Base-by-base conservation (phyloP, 352 stramenopile genomes). In the Pythium apleroticum region DNA sequence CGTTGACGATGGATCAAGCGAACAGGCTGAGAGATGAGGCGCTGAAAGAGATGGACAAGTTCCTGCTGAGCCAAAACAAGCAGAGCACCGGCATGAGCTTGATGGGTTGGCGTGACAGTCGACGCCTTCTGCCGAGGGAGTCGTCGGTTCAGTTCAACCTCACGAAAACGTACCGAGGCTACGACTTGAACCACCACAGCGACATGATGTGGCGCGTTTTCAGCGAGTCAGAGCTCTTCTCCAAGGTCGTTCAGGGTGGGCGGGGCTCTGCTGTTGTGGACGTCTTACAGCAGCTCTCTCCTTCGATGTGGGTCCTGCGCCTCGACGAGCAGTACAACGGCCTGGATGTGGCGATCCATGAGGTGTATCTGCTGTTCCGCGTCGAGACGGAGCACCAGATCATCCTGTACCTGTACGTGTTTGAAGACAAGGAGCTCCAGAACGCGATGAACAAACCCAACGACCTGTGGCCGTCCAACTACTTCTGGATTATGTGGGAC, bases 381-480 rank as follows among this genome's bases (percentile, higher is more conserved):
- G n/a, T 64, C 45, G 24, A 64, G 31, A 64, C 57, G 19, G 45
- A 64, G 45, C 14, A n/a, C 10, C 25, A 39, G 1, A 22, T 62
- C 35, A 39, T 22, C 15, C 56, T 53, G 56, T 54, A 27, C n/a
- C 24, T 53, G 0, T 41, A 41, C 11, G 52, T 41, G 20, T 17
- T 62, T 39, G 9, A 12, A 4, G 19, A 20, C 19, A 28, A 37
- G 7, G 33, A 49, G 53, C 19, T 60, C n/a, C 14, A 45, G 39
- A 22, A 27, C 5, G 48, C 28, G 4, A 57, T 31, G 1, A 33
- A 11, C 15, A 20, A 33, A 7, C 19, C 15, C 7, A 3, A 6
- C 9, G 31, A 55, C 31, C 10, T 48, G 45, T 64, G 57, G 45
- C 8, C 57, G 17, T 57, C 45, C 10, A 64, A 45, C 45, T 56